Evolutionary conservation across 352 stramenopile genomes (phyloP), one percentile per base, ranked within the genome.

Genomic region (Phytophthora hibernalis): DNA sequence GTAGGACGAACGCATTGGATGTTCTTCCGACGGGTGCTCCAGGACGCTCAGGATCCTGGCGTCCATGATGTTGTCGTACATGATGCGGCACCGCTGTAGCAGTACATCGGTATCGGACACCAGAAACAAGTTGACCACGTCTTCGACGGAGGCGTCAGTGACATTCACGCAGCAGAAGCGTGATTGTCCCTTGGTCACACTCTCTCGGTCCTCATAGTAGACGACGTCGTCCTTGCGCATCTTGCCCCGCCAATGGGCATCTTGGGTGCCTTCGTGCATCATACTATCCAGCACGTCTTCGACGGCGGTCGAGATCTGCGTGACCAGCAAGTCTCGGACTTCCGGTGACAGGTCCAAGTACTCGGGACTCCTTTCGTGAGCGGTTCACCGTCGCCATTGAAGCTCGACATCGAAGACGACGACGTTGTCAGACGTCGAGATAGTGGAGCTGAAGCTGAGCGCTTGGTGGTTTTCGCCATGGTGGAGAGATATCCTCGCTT

Each of bases 41-140:
- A 83, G 44, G 12, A 79, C 68, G 45, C 58, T 79, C 58, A 80
- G 44, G 15, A 83, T 59, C n/a, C 65, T 24, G 1, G 75, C 72
- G 31, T 79, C 69, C 61, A 76, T 66, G 43, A 83, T 62, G 52
- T 75, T 80, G 59, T 79, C 72, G 48, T 80, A 79, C 61, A 83
- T 68, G 51, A 83, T 33, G n/a, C 65, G 65, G 38, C 72, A 80
- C 2, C 61, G 61, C 38, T 72, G 64, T 40, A 76, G 38, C 44
- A 83, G 24, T 62, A 50, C 72, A 48, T 79, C 72, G 5, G 68
- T 68, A 21, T 80, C 72, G 5, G 65, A 67, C 31, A 79, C 63
- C 0, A 77, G 43, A 35, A 79, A 83, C 5, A 83, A 48, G 12
- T 68, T 75, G 30, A 80, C 53, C 16, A 83, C 72, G 26, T 80